Evolutionary conservation across 768 basidiomycete species (phyloP), one percentile per base, ranked within the genome.

Genomic region (Calocybe gangraenosa): DNA sequence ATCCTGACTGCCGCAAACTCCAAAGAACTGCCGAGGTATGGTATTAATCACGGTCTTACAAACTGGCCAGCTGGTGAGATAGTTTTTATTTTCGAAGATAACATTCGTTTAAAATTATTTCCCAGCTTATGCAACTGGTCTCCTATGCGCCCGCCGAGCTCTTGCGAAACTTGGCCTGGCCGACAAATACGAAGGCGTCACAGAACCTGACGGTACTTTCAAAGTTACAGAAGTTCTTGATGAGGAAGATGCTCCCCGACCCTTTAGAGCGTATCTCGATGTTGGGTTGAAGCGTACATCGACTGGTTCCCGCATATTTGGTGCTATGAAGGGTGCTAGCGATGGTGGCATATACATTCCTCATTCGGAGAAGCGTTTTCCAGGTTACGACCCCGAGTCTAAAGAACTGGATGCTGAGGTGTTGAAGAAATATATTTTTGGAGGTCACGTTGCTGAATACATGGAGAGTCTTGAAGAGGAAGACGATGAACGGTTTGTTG

Each of bases 391-490:
- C 68, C 70, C 85, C 48, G 96, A 99, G 69, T 63, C 68, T 65
- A 99, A 99, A 78, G 73, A 84, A 65, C 79, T 99, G 50, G 93
- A 99, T 52, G 83, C 91, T 35, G 96, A 98, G 68, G 81, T 85
- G 46, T 75, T 98, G 61, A 92, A 95, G 66, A 95, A 95, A 71
- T 99, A 99, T 75, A 98, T 99, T 65, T 88, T 76, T 58, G 94
- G 91, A 64, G 94, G 94, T 42, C 96, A 99, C 66, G 87, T 99
- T 46, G 92, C 96, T 40, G 96, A 98, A 71, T 99, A 98, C 78
- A 99, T 99, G 96, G 91, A 98, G 73, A 88, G 84, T 46, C 74
- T 98, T 43, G 96, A 99, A 74, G 96, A 99, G 78, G 96, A 99
- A 74, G 96, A 99, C 63, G 96, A 98, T 59, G 95, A 98, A 72